phyloP scores from a whole-genome alignment of 768 basidiomycete species.

The Podaxis pistillaris region DNA sequence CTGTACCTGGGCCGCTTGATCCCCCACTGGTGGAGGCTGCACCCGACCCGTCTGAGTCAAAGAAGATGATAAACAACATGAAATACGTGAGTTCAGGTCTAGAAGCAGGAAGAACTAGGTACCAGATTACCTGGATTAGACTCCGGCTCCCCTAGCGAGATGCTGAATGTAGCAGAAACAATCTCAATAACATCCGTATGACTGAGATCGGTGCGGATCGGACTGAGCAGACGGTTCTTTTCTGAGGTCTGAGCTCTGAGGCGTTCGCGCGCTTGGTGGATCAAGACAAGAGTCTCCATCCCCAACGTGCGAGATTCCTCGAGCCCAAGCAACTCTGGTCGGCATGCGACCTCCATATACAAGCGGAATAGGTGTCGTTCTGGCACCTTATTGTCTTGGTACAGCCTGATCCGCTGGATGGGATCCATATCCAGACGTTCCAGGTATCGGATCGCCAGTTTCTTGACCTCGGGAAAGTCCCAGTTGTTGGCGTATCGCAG shows the following conservation, averaged over 20 bases:
- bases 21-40: too few relatives aligned
- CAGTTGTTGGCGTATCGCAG: slow-evolving; percentile 1
- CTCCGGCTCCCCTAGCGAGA: neutral
- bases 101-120: neutral
- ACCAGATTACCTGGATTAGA: neutral
- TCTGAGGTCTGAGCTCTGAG: slow-evolving; percentile 29
- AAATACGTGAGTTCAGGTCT: neutral
- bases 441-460: slow-evolving; percentile 1
- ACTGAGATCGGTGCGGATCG: neutral
- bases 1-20: neutral
- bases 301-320: slow-evolving; percentile 56
- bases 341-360: neutral
- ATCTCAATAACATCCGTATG: slow-evolving; percentile 2
- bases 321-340: slow-evolving; percentile 37
- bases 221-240: neutral
- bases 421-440: neutral
- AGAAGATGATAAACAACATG: neutral
- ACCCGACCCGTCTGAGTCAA: too few relatives aligned
- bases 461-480: slow-evolving; percentile 6
- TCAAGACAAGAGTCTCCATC: slow-evolving; percentile 48
- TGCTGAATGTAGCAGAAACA: neutral
- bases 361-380: slow-evolving; percentile 1
- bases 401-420: neutral
- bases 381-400: neutral
- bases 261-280: slow-evolving; percentile 56